phyloP scores from a whole-genome alignment of 345 rosid species.

The Citrus mangshanensis region DNA sequence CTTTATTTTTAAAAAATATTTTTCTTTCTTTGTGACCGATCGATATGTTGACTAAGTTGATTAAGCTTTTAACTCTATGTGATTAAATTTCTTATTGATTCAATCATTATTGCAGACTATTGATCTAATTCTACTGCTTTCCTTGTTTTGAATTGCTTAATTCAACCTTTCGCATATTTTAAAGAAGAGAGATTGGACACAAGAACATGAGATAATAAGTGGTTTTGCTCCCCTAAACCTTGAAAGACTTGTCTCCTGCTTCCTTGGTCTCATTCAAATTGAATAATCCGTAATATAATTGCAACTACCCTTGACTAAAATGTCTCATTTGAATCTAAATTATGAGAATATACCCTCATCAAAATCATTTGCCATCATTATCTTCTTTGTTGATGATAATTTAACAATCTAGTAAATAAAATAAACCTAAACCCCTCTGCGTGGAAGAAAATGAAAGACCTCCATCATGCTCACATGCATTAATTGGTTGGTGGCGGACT shows the following conservation, averaged over 20 bases:
- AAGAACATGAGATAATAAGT: conserved; percentile 11
- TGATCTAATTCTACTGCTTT: neutral
- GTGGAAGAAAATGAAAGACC: neutral
- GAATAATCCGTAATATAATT: neutral
- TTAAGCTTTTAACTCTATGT: neutral
- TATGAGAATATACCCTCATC: neutral
- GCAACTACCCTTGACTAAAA: conserved; percentile 12
- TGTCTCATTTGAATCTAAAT: neutral
- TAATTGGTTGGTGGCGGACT: neutral
- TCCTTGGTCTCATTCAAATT: neutral
- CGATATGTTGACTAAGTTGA: neutral
- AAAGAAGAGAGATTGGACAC: neutral
- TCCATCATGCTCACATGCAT: conserved; percentile 6
- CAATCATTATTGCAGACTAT: neutral
- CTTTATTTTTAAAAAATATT: neutral
- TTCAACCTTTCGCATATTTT: neutral
- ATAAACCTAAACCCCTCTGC: neutral
- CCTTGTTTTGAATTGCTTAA: neutral
- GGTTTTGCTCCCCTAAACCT: conserved; percentile 12
- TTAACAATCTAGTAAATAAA: neutral
- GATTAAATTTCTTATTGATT: neutral
- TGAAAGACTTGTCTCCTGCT: conserved; percentile 12
- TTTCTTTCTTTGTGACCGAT: neutral
- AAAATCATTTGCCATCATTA: neutral
- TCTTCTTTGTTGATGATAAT: neutral